Evolutionary conservation across 108 stramenopile genomes (phyloP).

Genomic region (Fistulifera pelliculosa): DNA sequence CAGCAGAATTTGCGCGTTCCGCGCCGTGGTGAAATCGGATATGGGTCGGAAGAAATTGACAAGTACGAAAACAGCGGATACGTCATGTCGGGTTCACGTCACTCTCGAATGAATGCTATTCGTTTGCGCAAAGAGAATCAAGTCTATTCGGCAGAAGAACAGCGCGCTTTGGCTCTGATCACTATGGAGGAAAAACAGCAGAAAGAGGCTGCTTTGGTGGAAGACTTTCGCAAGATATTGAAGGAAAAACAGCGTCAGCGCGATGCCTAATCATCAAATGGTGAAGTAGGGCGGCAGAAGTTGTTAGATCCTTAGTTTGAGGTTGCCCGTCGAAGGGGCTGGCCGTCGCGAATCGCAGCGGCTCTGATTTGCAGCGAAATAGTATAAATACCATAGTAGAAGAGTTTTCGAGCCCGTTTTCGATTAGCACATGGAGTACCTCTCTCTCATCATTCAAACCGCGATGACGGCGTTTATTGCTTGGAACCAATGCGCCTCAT

Average conservation of each 20-base stretch:
- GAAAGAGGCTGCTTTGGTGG: constrained; percentile 90
- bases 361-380: too few relatives aligned
- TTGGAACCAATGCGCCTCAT: too few relatives aligned
- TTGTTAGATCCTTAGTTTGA: too few relatives aligned
- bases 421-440: too few relatives aligned
- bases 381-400: too few relatives aligned
- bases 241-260: constrained; percentile 56
- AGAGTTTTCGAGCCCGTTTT: too few relatives aligned
- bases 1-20: constrained; percentile 98
- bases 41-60: constrained; percentile 87
- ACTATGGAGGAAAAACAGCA: constrained; percentile 97
- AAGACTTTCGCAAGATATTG: constrained; percentile 84
- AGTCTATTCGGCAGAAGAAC: constrained; percentile 97
- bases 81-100: constrained; percentile 95
- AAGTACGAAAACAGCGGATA: constrained; percentile 87
- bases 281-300: too few relatives aligned
- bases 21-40: constrained; percentile 97
- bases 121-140: constrained; percentile 99
- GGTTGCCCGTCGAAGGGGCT: too few relatives aligned
- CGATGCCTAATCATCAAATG: constrained; percentile 11
- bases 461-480: too few relatives aligned
- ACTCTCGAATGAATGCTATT: constrained; percentile 97
- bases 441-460: too few relatives aligned
- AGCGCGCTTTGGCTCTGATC: constrained; percentile 92
- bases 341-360: too few relatives aligned